These are phyloP conservation scores for Emmonsia crescens DNA, from an alignment of 2,329 filamentous ascomycete species.

Conservation along the genomic window DNA sequence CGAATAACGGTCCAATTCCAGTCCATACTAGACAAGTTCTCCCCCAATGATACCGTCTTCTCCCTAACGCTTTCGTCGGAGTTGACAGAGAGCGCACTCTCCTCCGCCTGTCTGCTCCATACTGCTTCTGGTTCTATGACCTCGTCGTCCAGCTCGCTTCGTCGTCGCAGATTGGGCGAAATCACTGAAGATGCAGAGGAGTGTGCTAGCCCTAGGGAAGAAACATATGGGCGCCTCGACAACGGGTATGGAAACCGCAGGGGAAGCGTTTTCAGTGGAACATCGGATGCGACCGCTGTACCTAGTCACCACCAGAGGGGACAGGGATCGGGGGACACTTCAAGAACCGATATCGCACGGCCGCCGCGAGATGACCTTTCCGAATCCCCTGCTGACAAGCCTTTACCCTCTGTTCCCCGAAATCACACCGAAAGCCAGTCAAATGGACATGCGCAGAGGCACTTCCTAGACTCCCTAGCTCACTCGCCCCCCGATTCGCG, in stretches of 20 bases:
- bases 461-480: slow-evolving; percentile 27
- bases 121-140: slow-evolving; percentile 76
- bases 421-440: slow-evolving; percentile 15
- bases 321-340: slow-evolving; percentile 1
- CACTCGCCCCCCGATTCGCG: slow-evolving; percentile 26
- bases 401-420: slow-evolving; percentile 10
- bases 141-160: slow-evolving; percentile 71
- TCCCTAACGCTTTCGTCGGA: slow-evolving; percentile 64
- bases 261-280: slow-evolving; percentile 16
- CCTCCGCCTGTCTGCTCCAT: slow-evolving; percentile 79
- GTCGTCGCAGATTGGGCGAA: slow-evolving; percentile 69
- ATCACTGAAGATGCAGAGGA: slow-evolving; percentile 92
- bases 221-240: not conserved
- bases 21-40: slow-evolving; percentile 46
- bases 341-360: slow-evolving; percentile 5
- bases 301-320: slow-evolving; percentile 5
- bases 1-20: slow-evolving; percentile 64
- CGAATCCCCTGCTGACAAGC: slow-evolving; percentile 5
- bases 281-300: slow-evolving; percentile 14
- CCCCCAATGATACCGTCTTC: slow-evolving; percentile 77
- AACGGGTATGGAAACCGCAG: slow-evolving; percentile 10
- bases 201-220: slow-evolving; percentile 45
- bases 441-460: slow-evolving; percentile 16
- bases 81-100: slow-evolving; percentile 77
- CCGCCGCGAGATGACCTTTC: slow-evolving; percentile 5